A percentile compares a stretch with the other conserved stretches of the same genome.
These are phyloP conservation scores for Parasitella parasitica DNA, from an alignment of 371 early-diverging fungal genomes.

Conservation along the genomic window DNA sequence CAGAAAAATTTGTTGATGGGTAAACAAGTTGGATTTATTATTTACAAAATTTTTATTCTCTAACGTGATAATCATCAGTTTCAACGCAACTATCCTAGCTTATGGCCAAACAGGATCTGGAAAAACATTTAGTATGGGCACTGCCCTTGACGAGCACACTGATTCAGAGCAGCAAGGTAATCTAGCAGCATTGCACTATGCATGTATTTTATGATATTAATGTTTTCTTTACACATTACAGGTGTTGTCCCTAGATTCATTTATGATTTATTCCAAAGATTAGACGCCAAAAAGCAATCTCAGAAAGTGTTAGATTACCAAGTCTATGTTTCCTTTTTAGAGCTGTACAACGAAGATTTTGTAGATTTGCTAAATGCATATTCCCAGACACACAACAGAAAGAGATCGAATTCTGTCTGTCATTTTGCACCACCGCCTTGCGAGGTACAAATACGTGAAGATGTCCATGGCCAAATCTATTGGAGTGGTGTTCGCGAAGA, in stretches of 20 bases:
- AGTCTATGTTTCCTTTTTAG: constrained; percentile 80
- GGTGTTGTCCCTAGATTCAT: constrained; percentile 92
- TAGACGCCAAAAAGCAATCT: constrained; percentile 34
- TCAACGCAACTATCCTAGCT: constrained; percentile 91
- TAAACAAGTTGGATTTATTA: constrained; percentile 38
- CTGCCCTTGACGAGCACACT: constrained; percentile 53
- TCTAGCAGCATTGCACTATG: background rate
- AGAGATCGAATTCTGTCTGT: constrained; percentile 4
- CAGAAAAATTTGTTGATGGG: constrained; percentile 89
- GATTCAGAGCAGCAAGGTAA: constrained; percentile 31
- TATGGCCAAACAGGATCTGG: constrained; percentile 76
- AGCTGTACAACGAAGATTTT: constrained; percentile 98
- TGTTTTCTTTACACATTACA: too few relatives aligned
- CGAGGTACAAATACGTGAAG: constrained; percentile 80
- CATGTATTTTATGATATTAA: background rate
- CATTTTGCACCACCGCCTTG: constrained; percentile 6
- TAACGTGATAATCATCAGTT: constrained; percentile 26
- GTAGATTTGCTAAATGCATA: constrained; percentile 76
- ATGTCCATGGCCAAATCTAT: constrained; percentile 84
- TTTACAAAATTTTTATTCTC: background rate
- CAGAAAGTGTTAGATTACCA: constrained; percentile 46
- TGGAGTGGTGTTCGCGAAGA: constrained; percentile 91
- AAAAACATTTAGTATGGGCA: constrained; percentile 59
- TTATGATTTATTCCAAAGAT: constrained; percentile 54
- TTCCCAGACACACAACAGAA: background rate